These are phyloP conservation scores for Chrysoporthe cubensis DNA, from an alignment of 2,329 filamentous ascomycete genomes.

Conservation along the genomic window DNA sequence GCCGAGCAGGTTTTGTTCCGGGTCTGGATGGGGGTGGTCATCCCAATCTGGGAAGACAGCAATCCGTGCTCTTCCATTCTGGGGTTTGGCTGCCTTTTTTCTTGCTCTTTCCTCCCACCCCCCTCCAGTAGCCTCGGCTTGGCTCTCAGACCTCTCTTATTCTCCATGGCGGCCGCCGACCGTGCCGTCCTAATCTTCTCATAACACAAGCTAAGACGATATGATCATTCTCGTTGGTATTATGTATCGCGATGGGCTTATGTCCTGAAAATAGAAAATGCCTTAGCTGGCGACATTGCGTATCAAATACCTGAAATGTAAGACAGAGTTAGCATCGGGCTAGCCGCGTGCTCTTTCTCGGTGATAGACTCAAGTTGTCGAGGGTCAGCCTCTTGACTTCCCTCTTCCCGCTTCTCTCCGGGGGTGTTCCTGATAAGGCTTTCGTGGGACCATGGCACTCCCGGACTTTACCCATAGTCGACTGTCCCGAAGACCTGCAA, in stretches of 20 bases:
- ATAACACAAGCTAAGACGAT: too few species aligned
- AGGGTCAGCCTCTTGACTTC: not conserved
- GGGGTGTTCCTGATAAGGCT: not conserved
- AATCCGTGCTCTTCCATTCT: too few species aligned
- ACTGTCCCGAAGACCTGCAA: not conserved
- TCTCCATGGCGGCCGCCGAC: too few species aligned
- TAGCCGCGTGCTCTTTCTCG: not conserved
- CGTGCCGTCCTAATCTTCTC: too few species aligned
- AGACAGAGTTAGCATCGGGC: not conserved
- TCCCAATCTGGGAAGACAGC: not conserved
- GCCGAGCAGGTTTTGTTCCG: not conserved
- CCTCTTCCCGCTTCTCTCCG: not conserved
- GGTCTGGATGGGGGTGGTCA: not conserved
- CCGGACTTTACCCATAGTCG: not conserved
- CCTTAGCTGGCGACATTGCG: too few species aligned
- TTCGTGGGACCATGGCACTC: not conserved
- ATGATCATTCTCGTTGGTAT: too few species aligned
- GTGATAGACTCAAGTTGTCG: too few species aligned
- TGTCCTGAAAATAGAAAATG: too few species aligned
- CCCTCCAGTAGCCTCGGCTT: not conserved
- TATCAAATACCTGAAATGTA: too few species aligned
- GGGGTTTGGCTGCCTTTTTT: not conserved
- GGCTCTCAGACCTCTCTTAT: not conserved
- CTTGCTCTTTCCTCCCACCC: not conserved
- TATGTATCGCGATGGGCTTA: too few species aligned